Base-by-base conservation (phyloP, 169 alveolate genomes). In the Fabrea salina region DNA sequence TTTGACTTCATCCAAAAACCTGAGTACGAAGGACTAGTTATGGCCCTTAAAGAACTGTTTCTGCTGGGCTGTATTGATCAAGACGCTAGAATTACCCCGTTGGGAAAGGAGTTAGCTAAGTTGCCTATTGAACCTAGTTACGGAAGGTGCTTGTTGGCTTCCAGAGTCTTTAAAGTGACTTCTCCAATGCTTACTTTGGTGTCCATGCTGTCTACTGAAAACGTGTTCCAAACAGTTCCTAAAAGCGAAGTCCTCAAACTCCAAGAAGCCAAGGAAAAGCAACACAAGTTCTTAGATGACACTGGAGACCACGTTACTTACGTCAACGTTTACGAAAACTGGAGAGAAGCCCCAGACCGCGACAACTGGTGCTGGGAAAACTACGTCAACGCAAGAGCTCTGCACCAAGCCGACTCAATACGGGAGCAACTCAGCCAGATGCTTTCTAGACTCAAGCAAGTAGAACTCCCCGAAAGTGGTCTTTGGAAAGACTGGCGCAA, bases 181-280 rank as follows among this genome's bases (percentile, higher is more conserved):
- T 89, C 91, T 25, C 98, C 95, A 54, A 95, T 95, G n/a, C 90
- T 93, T 30, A 87, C 98, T 25, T 87, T 97, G 19, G 96, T 96
- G 37, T 89, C 98, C 1, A 82, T 97, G 83, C 79, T 97, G 84
- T 81, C 90, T 79, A 80, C 92, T 64, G 87, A 80, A 75, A 70
- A 94, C 88, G 8, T 76, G 19, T 57, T 71, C 83, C 84, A 71
- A 64, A 64, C 19, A 39, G 75, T 5, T 27, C 80, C 57, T 80
- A 88, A 79, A 85, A 78, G 66, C 49, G 82, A 47, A 77, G 82
- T 35, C 80, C 80, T 43, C 77, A 86, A 59, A 74, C 71, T 39
- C 79, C 84, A 89, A 80, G 91, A 91, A 75, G 98, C 98, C 54
- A 98, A 94, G 79, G 94, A 93, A 41, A 97, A 97, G 59, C 96